These are phyloP conservation scores for Metschnikowia proteae DNA, from an alignment of 805 yeast species.

Conservation along the genomic window DNA sequence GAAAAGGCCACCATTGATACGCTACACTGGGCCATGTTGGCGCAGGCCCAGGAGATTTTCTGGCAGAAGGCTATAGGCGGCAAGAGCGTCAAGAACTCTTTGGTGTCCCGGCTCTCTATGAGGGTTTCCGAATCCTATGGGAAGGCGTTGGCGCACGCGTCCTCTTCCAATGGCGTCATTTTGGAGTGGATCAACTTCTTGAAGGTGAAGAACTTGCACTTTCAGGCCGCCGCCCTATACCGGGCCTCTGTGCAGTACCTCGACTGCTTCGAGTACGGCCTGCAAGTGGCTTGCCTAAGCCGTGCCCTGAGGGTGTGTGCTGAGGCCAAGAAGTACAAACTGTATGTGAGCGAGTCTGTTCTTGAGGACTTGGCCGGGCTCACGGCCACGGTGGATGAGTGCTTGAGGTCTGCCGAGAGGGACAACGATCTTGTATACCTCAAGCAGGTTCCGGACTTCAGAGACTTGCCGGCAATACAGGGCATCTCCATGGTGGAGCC, in stretches of 20 bases:
- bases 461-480: constrained; percentile 38
- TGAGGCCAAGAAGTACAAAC: constrained; percentile 37
- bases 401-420: constrained; percentile 55
- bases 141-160: constrained; percentile 36
- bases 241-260: constrained; percentile 53
- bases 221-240: constrained; percentile 66
- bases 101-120: constrained; percentile 60
- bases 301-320: constrained; percentile 38
- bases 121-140: constrained; percentile 60
- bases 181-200: constrained; percentile 66
- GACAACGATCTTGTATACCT: constrained; percentile 82
- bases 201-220: constrained; percentile 58
- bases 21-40: constrained; percentile 54
- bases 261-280: constrained; percentile 57
- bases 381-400: constrained; percentile 38
- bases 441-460: constrained; percentile 52
- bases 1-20: constrained; percentile 48
- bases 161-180: constrained; percentile 44
- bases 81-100: constrained; percentile 49
- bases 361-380: constrained; percentile 54
- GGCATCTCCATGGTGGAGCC: constrained; percentile 58
- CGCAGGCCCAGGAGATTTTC: constrained; percentile 84
- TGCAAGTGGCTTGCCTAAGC: constrained; percentile 58
- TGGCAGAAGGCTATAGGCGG: constrained; percentile 67
- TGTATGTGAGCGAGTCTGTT: constrained; percentile 42